These are phyloP conservation scores for Lithocarpus polystachyus DNA, from an alignment of 306 rosid genomes.

Conservation along the genomic window DNA sequence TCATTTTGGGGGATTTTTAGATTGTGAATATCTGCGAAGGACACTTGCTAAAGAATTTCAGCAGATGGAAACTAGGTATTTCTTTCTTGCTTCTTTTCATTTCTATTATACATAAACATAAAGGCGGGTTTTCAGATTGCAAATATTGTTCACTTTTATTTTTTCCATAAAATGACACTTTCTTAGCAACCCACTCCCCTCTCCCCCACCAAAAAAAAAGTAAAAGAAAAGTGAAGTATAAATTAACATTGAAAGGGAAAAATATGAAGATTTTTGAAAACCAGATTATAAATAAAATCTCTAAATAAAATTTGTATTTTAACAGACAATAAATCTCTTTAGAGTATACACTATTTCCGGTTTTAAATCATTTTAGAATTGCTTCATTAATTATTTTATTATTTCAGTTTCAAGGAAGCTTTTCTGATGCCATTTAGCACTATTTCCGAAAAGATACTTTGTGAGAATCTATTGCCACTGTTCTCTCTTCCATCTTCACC, in stretches of 20 bases:
- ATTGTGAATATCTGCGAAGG: constrained; percentile 69
- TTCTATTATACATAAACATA: not conserved
- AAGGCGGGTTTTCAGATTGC: constrained; percentile 3
- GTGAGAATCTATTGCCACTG: constrained; percentile 74
- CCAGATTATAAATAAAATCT: not conserved
- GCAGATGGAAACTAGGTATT: constrained; percentile 79
- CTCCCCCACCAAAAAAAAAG: not conserved
- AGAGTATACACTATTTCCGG: not conserved
- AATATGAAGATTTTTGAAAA: not conserved
- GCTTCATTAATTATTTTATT: constrained; percentile 18
- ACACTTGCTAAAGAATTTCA: constrained; percentile 89
- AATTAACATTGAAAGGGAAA: not conserved
- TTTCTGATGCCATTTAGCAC: constrained; percentile 84
- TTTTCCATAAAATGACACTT: not conserved
- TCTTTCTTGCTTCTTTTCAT: constrained; percentile 5
- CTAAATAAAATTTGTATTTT: not conserved
- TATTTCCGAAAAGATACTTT: constrained; percentile 68
- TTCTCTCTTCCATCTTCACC: constrained; percentile 54
- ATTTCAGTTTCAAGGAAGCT: constrained; percentile 89
- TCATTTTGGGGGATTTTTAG: constrained; percentile 90
- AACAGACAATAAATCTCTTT: not conserved
- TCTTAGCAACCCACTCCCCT: not conserved
- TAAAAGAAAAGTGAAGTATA: not conserved
- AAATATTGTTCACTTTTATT: not conserved
- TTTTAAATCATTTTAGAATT: constrained; percentile 16